A percentile compares a stretch with the other conserved stretches of the same genome.
Evolutionary conservation across 2,329 filamentous ascomycete genomes (phyloP).

Genomic region (Trichoderma sp.): DNA sequence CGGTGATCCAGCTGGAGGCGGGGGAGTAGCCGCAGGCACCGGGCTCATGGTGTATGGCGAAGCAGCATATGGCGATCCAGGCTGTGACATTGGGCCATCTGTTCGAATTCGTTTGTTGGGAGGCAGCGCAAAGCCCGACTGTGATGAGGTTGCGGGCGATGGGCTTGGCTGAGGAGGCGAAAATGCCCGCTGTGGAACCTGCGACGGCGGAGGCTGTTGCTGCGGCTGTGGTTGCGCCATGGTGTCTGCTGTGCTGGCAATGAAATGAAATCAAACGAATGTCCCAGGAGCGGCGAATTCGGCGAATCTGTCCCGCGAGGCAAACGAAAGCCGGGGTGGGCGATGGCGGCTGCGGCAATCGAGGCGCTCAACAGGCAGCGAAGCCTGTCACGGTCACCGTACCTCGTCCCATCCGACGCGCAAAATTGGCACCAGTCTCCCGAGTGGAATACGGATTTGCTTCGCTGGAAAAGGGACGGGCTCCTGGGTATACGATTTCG

Average conservation of each 20-base stretch:
- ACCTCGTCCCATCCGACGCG: slow-evolving; percentile 51
- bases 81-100: slow-evolving; percentile 67
- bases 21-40: slow-evolving; percentile 44
- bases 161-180: slow-evolving; percentile 64
- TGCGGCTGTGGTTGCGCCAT: slow-evolving; percentile 66
- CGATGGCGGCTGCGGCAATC: slow-evolving; percentile 15
- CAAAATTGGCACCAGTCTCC: slow-evolving; percentile 20
- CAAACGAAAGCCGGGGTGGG: slow-evolving; percentile 14
- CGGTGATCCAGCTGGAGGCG: slow-evolving; percentile 42
- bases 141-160: slow-evolving; percentile 60
- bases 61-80: slow-evolving; percentile 61
- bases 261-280: background rate
- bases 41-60: slow-evolving; percentile 55
- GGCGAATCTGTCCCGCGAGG: slow-evolving; percentile 13
- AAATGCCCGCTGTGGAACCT: slow-evolving; percentile 56
- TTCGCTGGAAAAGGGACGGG: background rate
- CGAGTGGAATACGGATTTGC: background rate
- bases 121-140: slow-evolving; percentile 59
- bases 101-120: slow-evolving; percentile 66
- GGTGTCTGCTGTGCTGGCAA: background rate
- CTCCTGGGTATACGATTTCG: background rate
- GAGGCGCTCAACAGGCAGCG: slow-evolving; percentile 48
- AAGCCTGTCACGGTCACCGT: slow-evolving; percentile 51
- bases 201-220: slow-evolving; percentile 57
- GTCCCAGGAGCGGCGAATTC: background rate